These are phyloP conservation scores for Dryadomyces quercivorus DNA, from an alignment of 2,329 filamentous ascomycete species.

Conservation along the genomic window DNA sequence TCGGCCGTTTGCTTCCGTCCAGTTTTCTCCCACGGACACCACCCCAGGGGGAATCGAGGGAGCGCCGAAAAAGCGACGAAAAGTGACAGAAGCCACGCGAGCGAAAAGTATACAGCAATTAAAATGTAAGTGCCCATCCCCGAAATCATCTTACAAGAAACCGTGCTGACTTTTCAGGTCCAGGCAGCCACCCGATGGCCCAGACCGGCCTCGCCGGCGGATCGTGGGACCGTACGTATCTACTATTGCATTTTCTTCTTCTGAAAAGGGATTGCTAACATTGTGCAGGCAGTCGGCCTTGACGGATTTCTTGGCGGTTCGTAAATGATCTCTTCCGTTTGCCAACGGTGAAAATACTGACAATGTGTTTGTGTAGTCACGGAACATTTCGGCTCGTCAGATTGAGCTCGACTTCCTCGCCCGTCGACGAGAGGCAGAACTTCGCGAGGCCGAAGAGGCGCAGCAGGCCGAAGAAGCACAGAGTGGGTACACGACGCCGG, in stretches of 20 bases:
- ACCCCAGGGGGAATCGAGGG: too few relatives aligned
- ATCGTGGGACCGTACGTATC: conserved; percentile 22
- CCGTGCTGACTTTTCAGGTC: conserved; percentile 1
- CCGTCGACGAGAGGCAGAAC: conserved; percentile 29
- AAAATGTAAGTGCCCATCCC: background rate
- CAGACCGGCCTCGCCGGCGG: conserved; percentile 4
- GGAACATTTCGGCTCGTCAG: conserved; percentile 55
- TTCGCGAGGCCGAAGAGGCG: conserved; percentile 18
- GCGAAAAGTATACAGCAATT: background rate
- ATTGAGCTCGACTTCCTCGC: conserved; percentile 38
- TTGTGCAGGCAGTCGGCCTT: conserved; percentile 32
- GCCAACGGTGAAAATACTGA: background rate
- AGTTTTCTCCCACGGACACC: too few relatives aligned
- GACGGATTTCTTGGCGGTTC: conserved; percentile 37
- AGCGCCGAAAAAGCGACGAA: too few relatives aligned
- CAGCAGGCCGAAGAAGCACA: conserved; percentile 13
- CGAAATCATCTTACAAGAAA: background rate
- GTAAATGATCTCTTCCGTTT: background rate
- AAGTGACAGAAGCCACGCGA: background rate
- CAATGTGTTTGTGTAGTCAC: conserved; percentile 31
- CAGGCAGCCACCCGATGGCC: conserved; percentile 1
- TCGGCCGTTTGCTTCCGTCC: too few relatives aligned
- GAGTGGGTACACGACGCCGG: conserved; percentile 8
- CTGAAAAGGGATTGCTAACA: too few relatives aligned
- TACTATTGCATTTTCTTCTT: too few relatives aligned